phyloP scores from a whole-genome alignment of 1,284 basidiomycete species.

The Naganishia albida region DNA sequence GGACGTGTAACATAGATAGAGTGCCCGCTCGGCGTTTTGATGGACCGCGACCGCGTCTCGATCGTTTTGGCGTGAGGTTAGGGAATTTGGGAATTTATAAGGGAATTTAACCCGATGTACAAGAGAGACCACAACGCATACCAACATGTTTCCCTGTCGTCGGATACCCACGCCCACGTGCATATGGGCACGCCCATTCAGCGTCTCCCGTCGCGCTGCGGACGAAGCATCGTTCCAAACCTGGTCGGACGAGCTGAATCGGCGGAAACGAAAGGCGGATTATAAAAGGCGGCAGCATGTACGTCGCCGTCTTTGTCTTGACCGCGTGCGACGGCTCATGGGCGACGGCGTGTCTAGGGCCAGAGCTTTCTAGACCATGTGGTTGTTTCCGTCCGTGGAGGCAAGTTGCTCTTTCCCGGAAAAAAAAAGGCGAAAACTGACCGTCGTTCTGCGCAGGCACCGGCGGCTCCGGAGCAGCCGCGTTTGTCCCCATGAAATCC shows the following conservation, averaged over 20 bases:
- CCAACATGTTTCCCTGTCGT: neutral
- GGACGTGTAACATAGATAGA: neutral
- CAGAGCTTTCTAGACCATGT: slow-evolving; percentile 78
- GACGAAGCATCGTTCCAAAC: slow-evolving; percentile 38
- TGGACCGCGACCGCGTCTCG: too few species aligned
- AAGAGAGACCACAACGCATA: too few species aligned
- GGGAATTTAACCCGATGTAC: too few species aligned
- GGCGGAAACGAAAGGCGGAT: slow-evolving; percentile 47
- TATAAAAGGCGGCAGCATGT: slow-evolving; percentile 49
- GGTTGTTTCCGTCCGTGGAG: slow-evolving; percentile 72
- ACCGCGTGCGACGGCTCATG: neutral
- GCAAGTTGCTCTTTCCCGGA: slow-evolving; percentile 52
- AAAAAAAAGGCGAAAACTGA: slow-evolving; percentile 26
- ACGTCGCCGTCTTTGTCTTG: slow-evolving; percentile 27
- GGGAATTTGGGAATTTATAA: too few species aligned
- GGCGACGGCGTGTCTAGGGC: slow-evolving; percentile 57
- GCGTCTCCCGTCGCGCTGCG: neutral
- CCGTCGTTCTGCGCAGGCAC: slow-evolving; percentile 59
- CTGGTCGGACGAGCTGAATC: slow-evolving; percentile 42
- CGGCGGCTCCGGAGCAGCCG: slow-evolving; percentile 79
- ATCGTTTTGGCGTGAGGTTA: too few species aligned
- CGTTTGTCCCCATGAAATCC: slow-evolving; percentile 78
- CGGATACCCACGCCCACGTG: neutral
- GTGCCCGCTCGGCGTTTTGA: neutral
- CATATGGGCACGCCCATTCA: neutral